phyloP scores from a whole-genome alignment of 805 yeast species.

The Ogataea pilisensis region DNA sequence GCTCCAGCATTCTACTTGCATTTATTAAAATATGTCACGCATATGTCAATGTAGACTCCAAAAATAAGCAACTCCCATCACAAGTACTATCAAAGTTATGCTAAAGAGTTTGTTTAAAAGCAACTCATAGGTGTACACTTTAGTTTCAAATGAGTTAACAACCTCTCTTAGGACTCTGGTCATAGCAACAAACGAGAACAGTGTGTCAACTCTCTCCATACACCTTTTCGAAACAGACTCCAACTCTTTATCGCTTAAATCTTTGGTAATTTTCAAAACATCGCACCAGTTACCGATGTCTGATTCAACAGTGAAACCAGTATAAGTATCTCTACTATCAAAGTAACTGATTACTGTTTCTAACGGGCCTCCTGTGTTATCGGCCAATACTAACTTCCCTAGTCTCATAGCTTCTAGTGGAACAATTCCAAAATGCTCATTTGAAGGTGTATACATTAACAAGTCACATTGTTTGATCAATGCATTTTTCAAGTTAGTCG shows the following conservation, averaged over 20 bases:
- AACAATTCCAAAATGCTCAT: constrained; percentile 96
- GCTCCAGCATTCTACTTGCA: no score
- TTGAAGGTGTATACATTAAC: constrained; percentile 82
- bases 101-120: neutral
- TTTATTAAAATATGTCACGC: no score
- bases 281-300: constrained; percentile 51
- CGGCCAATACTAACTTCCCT: constrained; percentile 81
- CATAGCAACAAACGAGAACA: constrained; percentile 46
- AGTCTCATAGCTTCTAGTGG: constrained; percentile 92
- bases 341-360: constrained; percentile 57
- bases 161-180: constrained; percentile 22
- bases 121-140: constrained; percentile 4
- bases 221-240: constrained; percentile 20
- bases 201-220: constrained; percentile 31
- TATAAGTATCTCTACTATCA: constrained; percentile 24
- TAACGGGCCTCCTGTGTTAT: constrained; percentile 87
- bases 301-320: constrained; percentile 59
- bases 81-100: constrained; percentile 1
- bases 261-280: constrained; percentile 39
- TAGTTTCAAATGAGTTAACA: constrained; percentile 12
- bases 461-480: constrained; percentile 55
- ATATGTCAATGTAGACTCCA: neutral
- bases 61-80: neutral
- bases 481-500: constrained; percentile 57
- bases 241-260: constrained; percentile 11